phyloP scores from a whole-genome alignment of 306 rosid species.

The Cicer arietinum region DNA sequence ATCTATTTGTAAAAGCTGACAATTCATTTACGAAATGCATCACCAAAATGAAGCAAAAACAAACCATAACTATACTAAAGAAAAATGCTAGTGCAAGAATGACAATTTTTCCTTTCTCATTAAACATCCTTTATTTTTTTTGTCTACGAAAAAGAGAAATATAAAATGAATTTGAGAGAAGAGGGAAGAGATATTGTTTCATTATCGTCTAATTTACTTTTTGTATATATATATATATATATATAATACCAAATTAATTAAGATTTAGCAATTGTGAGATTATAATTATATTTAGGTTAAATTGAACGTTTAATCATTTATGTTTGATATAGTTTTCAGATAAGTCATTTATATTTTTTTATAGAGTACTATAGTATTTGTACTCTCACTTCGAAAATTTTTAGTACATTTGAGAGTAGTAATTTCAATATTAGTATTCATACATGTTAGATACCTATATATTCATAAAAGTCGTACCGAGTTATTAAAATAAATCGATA shows the following conservation, averaged over 20 bases:
- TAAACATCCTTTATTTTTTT: slow-evolving; percentile 28
- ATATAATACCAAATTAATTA: neutral
- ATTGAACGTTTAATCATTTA: no score
- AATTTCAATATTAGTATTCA: no score
- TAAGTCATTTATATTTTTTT: no score
- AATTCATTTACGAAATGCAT: slow-evolving; percentile 45
- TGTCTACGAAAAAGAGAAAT: neutral
- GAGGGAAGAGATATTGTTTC: neutral
- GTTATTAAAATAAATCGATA: no score
- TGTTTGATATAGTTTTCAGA: no score
- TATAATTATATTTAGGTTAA: neutral
- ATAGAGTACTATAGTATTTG: no score
- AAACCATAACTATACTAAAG: slow-evolving; percentile 46
- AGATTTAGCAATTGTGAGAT: neutral
- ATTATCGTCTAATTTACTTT: neutral
- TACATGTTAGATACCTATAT: no score
- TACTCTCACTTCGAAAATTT: no score
- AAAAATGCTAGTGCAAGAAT: slow-evolving; percentile 44
- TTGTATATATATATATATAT: neutral
- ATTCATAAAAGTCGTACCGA: no score
- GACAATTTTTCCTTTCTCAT: slow-evolving; percentile 37
- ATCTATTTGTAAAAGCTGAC: neutral
- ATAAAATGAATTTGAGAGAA: slow-evolving; percentile 2
- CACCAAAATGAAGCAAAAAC: slow-evolving; percentile 49
- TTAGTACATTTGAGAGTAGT: no score